Base-by-base conservation (phyloP, 441 rosid species). In the Kokia cookei region DNA sequence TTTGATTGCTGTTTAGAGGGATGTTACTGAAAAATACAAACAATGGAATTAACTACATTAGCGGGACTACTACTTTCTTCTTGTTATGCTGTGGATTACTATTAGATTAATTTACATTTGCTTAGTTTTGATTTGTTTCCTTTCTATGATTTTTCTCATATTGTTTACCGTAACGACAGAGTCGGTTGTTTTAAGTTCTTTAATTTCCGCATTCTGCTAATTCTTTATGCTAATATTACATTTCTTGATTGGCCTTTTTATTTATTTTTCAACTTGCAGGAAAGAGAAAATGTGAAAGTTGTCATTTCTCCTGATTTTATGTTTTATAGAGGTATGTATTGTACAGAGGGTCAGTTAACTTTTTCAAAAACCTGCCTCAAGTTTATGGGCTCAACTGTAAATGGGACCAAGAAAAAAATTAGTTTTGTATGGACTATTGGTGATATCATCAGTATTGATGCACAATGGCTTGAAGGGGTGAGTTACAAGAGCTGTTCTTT, bases 381-480 rank as follows among this genome's bases (percentile, higher is more conserved):
- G 65, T 78, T 87, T 76, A 85, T 88, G 82, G 82, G 86, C 79
- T 82, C 81, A 60, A 73, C 78, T 64, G 81, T 83, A 48, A 83
- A 86, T 81, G 93, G 86, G 72, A 79, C 80, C 65, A 64, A 73
- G 67, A 71, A 57, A 64, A 78, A 78, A 27, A 84, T 86, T 75
- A 76, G 81, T 63, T 77, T 69, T 74, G 78, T 75, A 75, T 89
- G 91, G 93, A 61, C 62, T 35, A 59, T 80, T 66, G 86, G 61
- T 76, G 89, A 91, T 71, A 75, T 89, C 66, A 60, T 85, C 76
- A 79, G 51, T 71, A 83, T 91, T 71, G 83, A 84, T 76, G 84
- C 89, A 57, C 73, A 81, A 74, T 91, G 92, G 94, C 71, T 62
- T 76, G 76, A 69, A 60, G 71, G 50, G 83, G 94, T 88, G 82